Evolutionary conservation across 768 basidiomycete species (phyloP).

Genomic region (Trametes cingulata): DNA sequence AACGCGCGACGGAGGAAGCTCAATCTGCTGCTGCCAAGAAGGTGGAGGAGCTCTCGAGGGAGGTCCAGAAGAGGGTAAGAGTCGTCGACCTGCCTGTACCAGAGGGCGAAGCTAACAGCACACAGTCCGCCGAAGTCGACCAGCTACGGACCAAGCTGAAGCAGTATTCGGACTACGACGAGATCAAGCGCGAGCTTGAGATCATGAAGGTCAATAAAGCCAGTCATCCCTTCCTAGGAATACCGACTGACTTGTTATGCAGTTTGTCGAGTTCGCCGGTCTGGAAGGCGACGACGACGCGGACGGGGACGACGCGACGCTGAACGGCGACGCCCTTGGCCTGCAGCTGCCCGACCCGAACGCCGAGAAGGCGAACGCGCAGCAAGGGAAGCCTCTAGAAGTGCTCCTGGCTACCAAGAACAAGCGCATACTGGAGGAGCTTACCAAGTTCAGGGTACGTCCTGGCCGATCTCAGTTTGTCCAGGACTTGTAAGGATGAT

Average conservation of each 20-base stretch:
- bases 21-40: constrained; percentile 52
- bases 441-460: constrained; percentile 85
- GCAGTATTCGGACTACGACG: constrained; percentile 87
- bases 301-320: constrained; percentile 45
- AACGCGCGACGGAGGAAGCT: constrained; percentile 45
- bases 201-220: constrained; percentile 99
- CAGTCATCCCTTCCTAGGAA: too few relatives aligned
- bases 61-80: constrained; percentile 60
- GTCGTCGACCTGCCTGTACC: too few relatives aligned
- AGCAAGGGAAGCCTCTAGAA: constrained; percentile 83
- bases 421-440: constrained; percentile 86
- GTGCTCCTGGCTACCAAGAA: constrained; percentile 92
- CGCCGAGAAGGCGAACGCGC: constrained; percentile 75
- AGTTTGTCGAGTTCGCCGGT: constrained; percentile 97
- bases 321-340: constrained; percentile 47
- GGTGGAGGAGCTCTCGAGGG: constrained; percentile 60
- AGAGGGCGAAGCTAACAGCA: constrained; percentile 1
- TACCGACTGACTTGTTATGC: neutral
- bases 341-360: constrained; percentile 86
- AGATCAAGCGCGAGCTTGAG: constrained; percentile 95
- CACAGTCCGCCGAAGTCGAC: constrained; percentile 63
- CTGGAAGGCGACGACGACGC: constrained; percentile 71
- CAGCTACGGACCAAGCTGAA: constrained; percentile 67
- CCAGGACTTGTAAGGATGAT: neutral
- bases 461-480: too few relatives aligned